Evolutionary conservation across 495 filamentous ascomycete species (phyloP).

Genomic region (Xylaria venustula): DNA sequence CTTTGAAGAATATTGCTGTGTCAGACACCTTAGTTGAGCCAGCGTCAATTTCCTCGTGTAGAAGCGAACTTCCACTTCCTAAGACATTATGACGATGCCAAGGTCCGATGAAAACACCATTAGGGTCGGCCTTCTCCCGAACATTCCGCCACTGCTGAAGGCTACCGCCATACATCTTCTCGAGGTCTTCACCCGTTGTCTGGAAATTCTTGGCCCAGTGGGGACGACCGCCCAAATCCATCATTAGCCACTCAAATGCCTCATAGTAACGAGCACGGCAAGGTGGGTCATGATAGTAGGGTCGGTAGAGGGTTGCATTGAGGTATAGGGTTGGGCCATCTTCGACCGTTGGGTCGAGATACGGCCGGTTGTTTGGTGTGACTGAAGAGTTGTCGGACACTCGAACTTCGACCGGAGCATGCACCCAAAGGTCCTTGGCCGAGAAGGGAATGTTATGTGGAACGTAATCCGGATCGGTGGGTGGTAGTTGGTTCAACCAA

Average conservation of each 20-base stretch:
- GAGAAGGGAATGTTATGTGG: slow-evolving; percentile 77
- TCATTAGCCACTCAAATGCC: slow-evolving; percentile 96
- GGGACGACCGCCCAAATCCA: slow-evolving; percentile 80
- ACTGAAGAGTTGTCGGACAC: slow-evolving; percentile 69
- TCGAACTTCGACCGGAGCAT: slow-evolving; percentile 91
- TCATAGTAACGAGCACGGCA: slow-evolving; percentile 77
- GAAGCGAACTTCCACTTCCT: slow-evolving; percentile 29
- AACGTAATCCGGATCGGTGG: slow-evolving; percentile 51
- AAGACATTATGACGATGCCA: slow-evolving; percentile 82
- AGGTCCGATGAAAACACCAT: slow-evolving; percentile 87
- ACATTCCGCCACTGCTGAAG: slow-evolving; percentile 67
- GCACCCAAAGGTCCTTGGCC: slow-evolving; percentile 76
- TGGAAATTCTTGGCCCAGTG: slow-evolving; percentile 98
- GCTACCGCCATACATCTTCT: slow-evolving; percentile 49
- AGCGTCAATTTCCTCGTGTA: slow-evolving; percentile 41
- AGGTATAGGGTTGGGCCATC: slow-evolving; percentile 85
- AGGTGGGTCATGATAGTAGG: slow-evolving; percentile 79
- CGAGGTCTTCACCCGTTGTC: slow-evolving; percentile 56
- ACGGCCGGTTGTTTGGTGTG: slow-evolving; percentile 57
- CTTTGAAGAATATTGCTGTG: slow-evolving; percentile 29
- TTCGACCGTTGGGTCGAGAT: slow-evolving; percentile 65
- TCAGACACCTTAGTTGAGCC: slow-evolving; percentile 19
- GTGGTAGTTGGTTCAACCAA: slow-evolving; percentile 70
- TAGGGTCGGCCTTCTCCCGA: slow-evolving; percentile 72
- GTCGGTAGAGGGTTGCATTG: slow-evolving; percentile 93